Base-by-base conservation (phyloP, 768 basidiomycete genomes). In the Suillus americanus region DNA sequence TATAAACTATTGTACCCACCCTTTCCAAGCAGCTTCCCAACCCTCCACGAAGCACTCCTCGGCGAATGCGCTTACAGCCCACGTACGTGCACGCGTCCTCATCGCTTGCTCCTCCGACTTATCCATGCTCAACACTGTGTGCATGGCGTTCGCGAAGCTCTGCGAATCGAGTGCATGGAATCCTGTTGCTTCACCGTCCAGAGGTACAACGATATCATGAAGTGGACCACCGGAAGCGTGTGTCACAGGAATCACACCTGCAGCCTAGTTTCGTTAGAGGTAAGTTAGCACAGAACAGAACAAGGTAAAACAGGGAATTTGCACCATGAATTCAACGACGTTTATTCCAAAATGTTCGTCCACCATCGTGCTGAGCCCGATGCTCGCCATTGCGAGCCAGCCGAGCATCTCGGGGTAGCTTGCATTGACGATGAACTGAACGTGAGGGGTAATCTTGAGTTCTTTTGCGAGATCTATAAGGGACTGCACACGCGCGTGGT, bases 301-400 rank as follows among this genome's bases (percentile, higher is more conserved):
- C 45, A 5, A 40, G 37, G 64, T 12, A 9, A 37, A 50, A 12
- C 55, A 23, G 60, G 64, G 37, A 67, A 67, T 25, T 75, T 85
- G 67, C 57, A 92, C 96, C 96, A 99, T 97, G 70, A 92, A 97
- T 75, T 99, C 97, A 9, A 99, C 97, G 43, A 99, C 84, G 69
- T 95, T 97, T 74, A 99, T 99, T 3, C 97, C 97, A 67, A 99
- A 99, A 74, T 99, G 97, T 75, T 99, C 97, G 72, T 99, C 95
- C 0, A 95, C 85, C 97, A 99, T 99, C 16, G 97, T 97, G 72
- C 93, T 96, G 30, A 99, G 73, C 0, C 97, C 96, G 18, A 98
- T 83, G 66, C 89, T 91, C 2, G 95, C 87, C 53, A 78, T 79
- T 8, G 89, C 86, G 2, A 99, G 81, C 83, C 90, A 89, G 6